Conservation (phyloP, 768 basidiomycete species). For the Hemileccinum impolitum region DNA sequence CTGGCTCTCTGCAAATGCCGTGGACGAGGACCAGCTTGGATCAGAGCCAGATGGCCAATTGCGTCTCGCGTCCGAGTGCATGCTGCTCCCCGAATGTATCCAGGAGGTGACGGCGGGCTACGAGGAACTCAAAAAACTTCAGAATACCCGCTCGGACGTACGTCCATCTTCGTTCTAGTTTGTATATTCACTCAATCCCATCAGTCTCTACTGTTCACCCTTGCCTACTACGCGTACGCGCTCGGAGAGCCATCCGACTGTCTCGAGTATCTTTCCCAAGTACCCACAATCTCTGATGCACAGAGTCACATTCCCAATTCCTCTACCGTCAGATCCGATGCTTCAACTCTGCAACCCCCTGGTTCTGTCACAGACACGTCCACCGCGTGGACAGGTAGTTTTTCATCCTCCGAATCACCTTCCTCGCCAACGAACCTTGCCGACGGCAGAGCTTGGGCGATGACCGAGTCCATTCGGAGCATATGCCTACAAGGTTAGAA, state of each 20-base stretch:
- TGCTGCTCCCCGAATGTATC: slow-evolving; percentile 49
- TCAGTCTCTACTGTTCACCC: slow-evolving; percentile 62
- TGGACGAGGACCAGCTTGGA: slow-evolving; percentile 57
- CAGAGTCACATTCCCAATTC: slow-evolving; percentile 49
- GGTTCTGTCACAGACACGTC: slow-evolving; percentile 36
- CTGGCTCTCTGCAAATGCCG: slow-evolving; percentile 45
- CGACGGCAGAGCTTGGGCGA: slow-evolving; percentile 70
- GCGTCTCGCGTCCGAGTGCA: slow-evolving; percentile 52
- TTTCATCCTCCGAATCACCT: slow-evolving; percentile 40
- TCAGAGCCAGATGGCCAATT: slow-evolving; percentile 34
- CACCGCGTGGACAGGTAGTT: slow-evolving; percentile 50
- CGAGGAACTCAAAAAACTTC: slow-evolving; percentile 47
- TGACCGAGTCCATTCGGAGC: slow-evolving; percentile 71
- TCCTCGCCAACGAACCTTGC: slow-evolving; percentile 50
- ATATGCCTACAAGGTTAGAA: slow-evolving; percentile 72
- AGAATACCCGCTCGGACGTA: slow-evolving; percentile 56
- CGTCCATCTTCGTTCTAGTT: slow-evolving; percentile 27
- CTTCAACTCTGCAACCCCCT: slow-evolving; percentile 36
- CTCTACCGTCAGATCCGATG: slow-evolving; percentile 41
- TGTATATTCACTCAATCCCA: slow-evolving; percentile 7
- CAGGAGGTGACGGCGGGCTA: slow-evolving; percentile 59
- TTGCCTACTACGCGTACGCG: slow-evolving; percentile 82
- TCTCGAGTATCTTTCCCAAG: slow-evolving; percentile 51
- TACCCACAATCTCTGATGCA: slow-evolving; percentile 53
- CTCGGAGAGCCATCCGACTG: slow-evolving; percentile 64